Base-by-base conservation (phyloP, 2,329 filamentous ascomycete genomes). In the Phoma sp. region DNA sequence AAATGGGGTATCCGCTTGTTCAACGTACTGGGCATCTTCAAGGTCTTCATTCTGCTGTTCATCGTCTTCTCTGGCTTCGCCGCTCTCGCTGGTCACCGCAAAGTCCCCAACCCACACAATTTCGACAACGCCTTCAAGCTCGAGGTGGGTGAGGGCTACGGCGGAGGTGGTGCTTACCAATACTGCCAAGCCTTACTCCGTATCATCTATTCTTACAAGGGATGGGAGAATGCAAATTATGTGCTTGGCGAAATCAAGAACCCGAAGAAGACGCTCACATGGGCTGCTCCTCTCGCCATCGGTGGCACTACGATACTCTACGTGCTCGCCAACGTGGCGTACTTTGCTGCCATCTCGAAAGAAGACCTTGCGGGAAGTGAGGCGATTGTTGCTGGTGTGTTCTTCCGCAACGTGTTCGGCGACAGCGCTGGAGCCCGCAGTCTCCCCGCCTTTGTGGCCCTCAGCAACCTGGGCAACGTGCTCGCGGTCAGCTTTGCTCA, bases 161-260 rank as follows among this genome's bases (percentile, higher is more conserved):
- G 72, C 19, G 70, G 71, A 7, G 72, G 72, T 10, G 69, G 69
- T 7, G 70, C 71, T 2, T 74, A 73, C 41, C 67, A 64, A 15
- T 86, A 86, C 65, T 82, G 82, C 2, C 85, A 82, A 3, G 84
- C 85, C 0, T 74, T 87, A 10, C 75, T 87, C 3, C 82, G 82
- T 25, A 82, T 87, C 50, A 77, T 86, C 15, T 86, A 86, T 74
- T 84, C 81, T 13, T 87, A 86, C 74, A 84, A 84, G 61, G 85
- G 85, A 3, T 88, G 84, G 85, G 83, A 85, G 64, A 86, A 86
- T 52, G 84, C 84, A 25, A 85, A 85, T 70, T 86, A 87, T 57
- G 84, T 87, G 3, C 72, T 87, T 3, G 77, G 80, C 55, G 85
- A 88, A 63, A 74, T 87, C 31, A 83, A 80, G 59, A 78, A 82